phyloP scores from a whole-genome alignment of 495 filamentous ascomycete genomes.

The Xylaria sp. region DNA sequence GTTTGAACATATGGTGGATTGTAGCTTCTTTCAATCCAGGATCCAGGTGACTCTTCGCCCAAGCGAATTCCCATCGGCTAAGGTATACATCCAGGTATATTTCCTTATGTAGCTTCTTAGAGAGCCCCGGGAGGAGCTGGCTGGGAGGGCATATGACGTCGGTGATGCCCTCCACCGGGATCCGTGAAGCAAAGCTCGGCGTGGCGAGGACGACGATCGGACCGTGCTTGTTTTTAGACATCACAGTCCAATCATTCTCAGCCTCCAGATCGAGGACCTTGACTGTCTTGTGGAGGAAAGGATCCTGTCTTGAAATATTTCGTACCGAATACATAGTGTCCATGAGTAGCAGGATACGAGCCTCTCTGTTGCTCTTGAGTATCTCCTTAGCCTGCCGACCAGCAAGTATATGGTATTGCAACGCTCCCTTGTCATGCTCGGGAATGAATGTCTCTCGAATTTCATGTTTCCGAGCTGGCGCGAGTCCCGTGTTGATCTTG shows the following conservation, averaged over 20 bases:
- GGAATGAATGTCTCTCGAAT: neutral
- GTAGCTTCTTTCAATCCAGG: neutral
- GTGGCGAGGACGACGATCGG: neutral
- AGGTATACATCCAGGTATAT: neutral
- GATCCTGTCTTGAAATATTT: neutral
- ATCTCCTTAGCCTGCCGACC: neutral
- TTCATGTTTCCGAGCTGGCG: neutral
- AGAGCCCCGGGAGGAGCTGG: neutral
- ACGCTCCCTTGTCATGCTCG: neutral
- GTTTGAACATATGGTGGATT: neutral
- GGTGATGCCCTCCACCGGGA: neutral
- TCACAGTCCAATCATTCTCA: neutral
- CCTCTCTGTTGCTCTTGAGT: neutral
- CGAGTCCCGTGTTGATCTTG: neutral
- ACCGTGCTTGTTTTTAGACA: neutral
- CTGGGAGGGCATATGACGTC: neutral
- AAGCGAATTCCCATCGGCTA: neutral
- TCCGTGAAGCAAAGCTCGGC: neutral
- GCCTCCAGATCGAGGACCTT: neutral
- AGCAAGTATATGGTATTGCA: neutral
- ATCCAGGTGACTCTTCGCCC: neutral
- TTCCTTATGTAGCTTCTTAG: neutral
- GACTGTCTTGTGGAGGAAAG: rapidly evolving
- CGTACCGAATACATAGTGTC: neutral
- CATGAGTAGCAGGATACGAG: neutral